Conservation (phyloP, 768 basidiomycete species). For the button mushroom (Agaricus bisporus) region DNA sequence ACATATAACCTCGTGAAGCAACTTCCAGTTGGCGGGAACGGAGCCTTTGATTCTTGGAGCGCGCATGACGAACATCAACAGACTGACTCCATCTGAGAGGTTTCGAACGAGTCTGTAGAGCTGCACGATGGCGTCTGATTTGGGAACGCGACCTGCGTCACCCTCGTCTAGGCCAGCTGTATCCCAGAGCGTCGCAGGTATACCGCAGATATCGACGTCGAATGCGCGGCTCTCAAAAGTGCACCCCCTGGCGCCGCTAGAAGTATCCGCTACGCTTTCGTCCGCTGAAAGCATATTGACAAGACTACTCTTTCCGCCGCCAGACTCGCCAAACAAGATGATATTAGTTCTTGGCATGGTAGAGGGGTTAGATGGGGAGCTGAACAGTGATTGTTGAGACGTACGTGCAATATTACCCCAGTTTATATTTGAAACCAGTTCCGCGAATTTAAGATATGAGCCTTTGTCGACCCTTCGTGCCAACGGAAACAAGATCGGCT, state of each 20-base stretch:
- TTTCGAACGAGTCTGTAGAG: slow-evolving; percentile 26
- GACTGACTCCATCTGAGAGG: slow-evolving; percentile 28
- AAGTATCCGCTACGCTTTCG: slow-evolving; percentile 20
- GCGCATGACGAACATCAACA: slow-evolving; percentile 35
- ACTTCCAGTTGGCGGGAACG: slow-evolving; percentile 30
- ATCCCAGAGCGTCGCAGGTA: slow-evolving; percentile 26
- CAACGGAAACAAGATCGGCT: too few species aligned
- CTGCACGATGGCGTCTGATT: slow-evolving; percentile 17
- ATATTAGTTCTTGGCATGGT: slow-evolving; percentile 16
- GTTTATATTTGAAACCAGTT: not conserved
- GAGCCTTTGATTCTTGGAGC: slow-evolving; percentile 29
- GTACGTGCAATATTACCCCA: not conserved
- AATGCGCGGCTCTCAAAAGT: slow-evolving; percentile 28
- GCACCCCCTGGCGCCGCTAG: slow-evolving; percentile 25
- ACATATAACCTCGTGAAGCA: slow-evolving; percentile 31
- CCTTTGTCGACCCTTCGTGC: too few species aligned
- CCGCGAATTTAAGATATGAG: too few species aligned
- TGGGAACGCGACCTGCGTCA: slow-evolving; percentile 9
- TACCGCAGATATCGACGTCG: slow-evolving; percentile 19
- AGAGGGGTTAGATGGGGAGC: not conserved
- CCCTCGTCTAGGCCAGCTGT: slow-evolving; percentile 26
- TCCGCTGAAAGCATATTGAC: slow-evolving; percentile 25
- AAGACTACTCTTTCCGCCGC: slow-evolving; percentile 21
- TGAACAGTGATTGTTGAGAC: not conserved
- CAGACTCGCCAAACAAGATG: slow-evolving; percentile 32